Base-by-base conservation (phyloP, 1,139 yeast genomes). In the Geotrichum restrictum region DNA sequence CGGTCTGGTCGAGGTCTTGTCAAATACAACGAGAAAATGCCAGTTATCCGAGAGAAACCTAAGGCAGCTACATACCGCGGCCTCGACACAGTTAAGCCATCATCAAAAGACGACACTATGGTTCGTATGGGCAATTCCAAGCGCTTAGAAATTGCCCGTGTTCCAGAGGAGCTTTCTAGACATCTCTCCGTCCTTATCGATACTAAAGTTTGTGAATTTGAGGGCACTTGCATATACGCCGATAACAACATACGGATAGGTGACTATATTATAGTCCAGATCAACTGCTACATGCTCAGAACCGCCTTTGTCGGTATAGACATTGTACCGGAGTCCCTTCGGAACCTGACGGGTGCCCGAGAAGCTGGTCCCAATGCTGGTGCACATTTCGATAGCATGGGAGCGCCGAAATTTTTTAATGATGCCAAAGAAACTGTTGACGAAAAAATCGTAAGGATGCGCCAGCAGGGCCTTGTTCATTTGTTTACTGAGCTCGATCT, bases 91-190 rank as follows among this genome's bases (percentile, higher is more conserved):
- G 47, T 33, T 16, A 32, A 27, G 16, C 46, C 38, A 21, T 45
- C 49, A 18, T 45, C 44, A 22, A 62, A 59, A 16, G 66, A 64
- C 19, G 68, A 67, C 39, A 59, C 58, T 33, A 61, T 69, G 37
- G 71, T 72, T 18, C 65, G 73, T 1, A 60, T 72, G 13, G 57
- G 59, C 24, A 67, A 64, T 43, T 38, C 58, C 3, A 48, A 55
- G 3, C 71, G 70, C n/a, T 53, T 87, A 56, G 96, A 88, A 64
- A 74, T 91, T 37, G 97, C 95, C 0, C 76, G 96, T 57, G 66
- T 88, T 1, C 83, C 89, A 0, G 91, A 85, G 57, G 86, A 82
- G 49, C 71, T 82, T 37, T 88, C 95, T 0, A 69, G 79, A n/a
- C 76, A 84, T 7, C 66, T 89, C 10, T 77, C 84, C 1, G 88